These are phyloP conservation scores for Diplodia sapinea DNA, from an alignment of 2,329 filamentous ascomycete species.

Conservation along the genomic window DNA sequence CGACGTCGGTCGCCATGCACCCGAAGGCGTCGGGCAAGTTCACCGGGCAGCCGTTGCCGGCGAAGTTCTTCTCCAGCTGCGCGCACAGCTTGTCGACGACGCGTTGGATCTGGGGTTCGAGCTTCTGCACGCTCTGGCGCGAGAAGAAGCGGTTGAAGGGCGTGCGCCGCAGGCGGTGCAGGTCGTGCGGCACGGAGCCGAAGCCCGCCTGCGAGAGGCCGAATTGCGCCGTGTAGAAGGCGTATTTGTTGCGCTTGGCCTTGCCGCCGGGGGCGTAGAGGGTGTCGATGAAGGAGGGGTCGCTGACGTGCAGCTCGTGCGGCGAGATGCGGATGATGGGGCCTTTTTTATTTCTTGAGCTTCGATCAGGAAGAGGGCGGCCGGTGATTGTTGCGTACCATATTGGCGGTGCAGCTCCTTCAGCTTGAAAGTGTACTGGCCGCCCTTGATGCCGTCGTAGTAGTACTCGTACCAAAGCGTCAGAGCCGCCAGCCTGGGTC, in stretches of 20 bases:
- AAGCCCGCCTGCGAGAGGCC: conserved; percentile 27
- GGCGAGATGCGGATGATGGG: conserved; percentile 53
- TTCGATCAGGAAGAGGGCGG: background rate
- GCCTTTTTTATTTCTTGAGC: conserved; percentile 35
- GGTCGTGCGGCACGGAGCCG: conserved; percentile 27
- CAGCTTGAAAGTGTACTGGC: conserved; percentile 44
- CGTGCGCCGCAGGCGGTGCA: conserved; percentile 37
- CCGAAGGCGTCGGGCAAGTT: conserved; percentile 34
- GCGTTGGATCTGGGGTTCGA: conserved; percentile 32
- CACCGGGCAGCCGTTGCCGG: conserved; percentile 32
- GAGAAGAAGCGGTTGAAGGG: conserved; percentile 35
- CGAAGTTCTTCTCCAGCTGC: conserved; percentile 31
- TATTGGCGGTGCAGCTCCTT: conserved; percentile 46
- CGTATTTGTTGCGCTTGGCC: conserved; percentile 34
- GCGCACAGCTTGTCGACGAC: conserved; percentile 31
- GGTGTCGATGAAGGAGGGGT: conserved; percentile 48
- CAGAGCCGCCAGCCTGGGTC: conserved; percentile 44
- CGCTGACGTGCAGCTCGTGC: conserved; percentile 51
- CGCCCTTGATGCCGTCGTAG: conserved; percentile 43
- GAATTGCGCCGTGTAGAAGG: conserved; percentile 30
- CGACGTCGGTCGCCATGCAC: conserved; percentile 36
- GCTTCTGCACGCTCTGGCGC: conserved; percentile 25
- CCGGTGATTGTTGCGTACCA: conserved; percentile 34
- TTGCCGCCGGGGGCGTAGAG: conserved; percentile 37
- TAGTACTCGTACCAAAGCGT: conserved; percentile 47